Percentiles rank a stretch among this genome's conserved stretches.
phyloP scores from a whole-genome alignment of 768 basidiomycete genomes.

The Pleurotus eryngii region DNA sequence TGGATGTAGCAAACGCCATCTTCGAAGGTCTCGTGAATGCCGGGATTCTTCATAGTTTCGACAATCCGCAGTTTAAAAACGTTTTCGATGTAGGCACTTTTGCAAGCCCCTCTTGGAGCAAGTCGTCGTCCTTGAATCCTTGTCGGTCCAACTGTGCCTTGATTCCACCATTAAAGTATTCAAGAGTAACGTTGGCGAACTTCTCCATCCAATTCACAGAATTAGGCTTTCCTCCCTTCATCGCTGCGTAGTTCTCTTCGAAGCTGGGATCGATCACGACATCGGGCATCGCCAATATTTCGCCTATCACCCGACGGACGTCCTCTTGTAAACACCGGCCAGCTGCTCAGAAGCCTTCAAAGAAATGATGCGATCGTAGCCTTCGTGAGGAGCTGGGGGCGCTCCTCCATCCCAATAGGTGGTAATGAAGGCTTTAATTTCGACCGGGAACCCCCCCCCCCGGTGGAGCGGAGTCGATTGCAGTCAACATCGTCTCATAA shows the following conservation, averaged over 20 bases:
- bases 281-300: conserved; percentile 25
- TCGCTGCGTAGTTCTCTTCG: conserved; percentile 25
- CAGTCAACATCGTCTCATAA: conserved; percentile 23
- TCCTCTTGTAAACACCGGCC: too few relatives aligned
- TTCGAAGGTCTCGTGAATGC: conserved; percentile 30
- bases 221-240: conserved; percentile 18
- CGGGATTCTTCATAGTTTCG: conserved; percentile 23
- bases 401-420: conserved; percentile 26
- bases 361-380: too few relatives aligned
- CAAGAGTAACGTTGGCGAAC: conserved; percentile 2
- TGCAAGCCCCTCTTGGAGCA: conserved; percentile 38
- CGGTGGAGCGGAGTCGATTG: conserved; percentile 31
- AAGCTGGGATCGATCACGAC: conserved; percentile 32
- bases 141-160: conserved; percentile 27
- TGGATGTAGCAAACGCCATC: conserved; percentile 34
- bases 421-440: conserved; percentile 31
- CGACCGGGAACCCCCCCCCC: conserved; percentile 28
- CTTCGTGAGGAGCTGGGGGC: too few relatives aligned
- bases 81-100: conserved; percentile 33
- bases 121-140: conserved; percentile 34
- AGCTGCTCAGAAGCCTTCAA: too few relatives aligned
- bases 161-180: conserved; percentile 24
- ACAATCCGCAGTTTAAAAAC: conserved; percentile 37
- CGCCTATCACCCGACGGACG: conserved; percentile 23
- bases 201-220: not conserved